Evolutionary conservation across 2,329 filamentous ascomycete genomes (phyloP).

Genomic region (Botrytis paeoniae): DNA sequence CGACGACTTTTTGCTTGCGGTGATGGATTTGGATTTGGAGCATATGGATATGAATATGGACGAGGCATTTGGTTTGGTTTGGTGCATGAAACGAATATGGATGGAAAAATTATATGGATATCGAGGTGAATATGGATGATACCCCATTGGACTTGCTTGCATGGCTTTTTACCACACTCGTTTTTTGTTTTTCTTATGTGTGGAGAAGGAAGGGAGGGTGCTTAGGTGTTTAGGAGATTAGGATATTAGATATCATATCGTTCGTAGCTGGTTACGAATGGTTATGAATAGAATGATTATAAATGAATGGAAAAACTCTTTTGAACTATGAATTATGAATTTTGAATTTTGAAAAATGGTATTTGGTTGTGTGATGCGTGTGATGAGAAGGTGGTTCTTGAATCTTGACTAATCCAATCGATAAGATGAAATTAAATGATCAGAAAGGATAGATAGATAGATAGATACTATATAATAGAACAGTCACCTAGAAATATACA

Average conservation of each 20-base stretch:
- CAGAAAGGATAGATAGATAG: too few species aligned
- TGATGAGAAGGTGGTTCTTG: too few species aligned
- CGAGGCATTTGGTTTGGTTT: neutral
- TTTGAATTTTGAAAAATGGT: neutral
- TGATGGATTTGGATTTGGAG: neutral
- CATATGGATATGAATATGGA: neutral
- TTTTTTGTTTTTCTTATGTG: neutral
- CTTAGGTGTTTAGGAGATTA: neutral
- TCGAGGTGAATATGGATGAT: conserved; percentile 12
- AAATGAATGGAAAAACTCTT: neutral
- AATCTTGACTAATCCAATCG: neutral
- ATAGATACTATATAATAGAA: too few species aligned
- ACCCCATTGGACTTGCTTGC: neutral
- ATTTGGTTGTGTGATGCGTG: neutral
- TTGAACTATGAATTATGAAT: accelerated
- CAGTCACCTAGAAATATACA: too few species aligned
- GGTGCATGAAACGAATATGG: neutral
- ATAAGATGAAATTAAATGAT: too few species aligned
- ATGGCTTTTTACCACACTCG: neutral
- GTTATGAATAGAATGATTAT: neutral
- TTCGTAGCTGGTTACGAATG: neutral
- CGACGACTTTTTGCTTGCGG: neutral
- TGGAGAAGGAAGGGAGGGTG: too few species aligned
- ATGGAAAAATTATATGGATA: neutral
- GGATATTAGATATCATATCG: neutral